These are phyloP conservation scores for Prinsepia uniflora DNA, from an alignment of 306 rosid species.

Conservation along the genomic window DNA sequence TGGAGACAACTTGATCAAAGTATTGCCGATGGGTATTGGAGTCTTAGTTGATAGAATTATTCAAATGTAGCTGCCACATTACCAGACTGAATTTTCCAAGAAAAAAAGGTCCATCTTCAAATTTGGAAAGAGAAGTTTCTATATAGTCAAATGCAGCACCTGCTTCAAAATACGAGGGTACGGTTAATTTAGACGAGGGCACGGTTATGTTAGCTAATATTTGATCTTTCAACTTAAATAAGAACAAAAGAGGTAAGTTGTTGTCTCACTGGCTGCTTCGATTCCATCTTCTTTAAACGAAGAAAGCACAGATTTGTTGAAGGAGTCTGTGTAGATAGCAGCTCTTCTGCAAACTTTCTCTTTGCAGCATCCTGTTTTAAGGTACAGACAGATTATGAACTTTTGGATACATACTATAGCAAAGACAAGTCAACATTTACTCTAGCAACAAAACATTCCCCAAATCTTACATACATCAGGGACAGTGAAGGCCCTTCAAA, in stretches of 20 bases:
- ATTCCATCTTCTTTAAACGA: conserved; percentile 54
- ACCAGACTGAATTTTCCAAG: conserved; percentile 82
- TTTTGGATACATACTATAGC: not conserved
- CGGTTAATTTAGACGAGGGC: not conserved
- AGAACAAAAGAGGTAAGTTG: conserved; percentile 17
- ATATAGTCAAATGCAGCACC: conserved; percentile 61
- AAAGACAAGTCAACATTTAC: conserved; percentile 2
- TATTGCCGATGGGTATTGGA: not conserved
- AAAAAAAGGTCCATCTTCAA: conserved; percentile 73
- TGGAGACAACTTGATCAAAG: not conserved
- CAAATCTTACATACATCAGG: conserved; percentile 63
- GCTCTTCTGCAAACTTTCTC: conserved; percentile 66
- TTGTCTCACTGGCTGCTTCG: conserved; percentile 47
- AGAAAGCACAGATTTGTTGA: conserved; percentile 43
- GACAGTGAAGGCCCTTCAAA: conserved; percentile 65
- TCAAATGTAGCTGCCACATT: conserved; percentile 8
- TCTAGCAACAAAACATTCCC: not conserved
- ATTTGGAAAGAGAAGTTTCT: conserved; percentile 67
- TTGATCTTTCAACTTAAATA: conserved; percentile 1
- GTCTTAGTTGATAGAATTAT: not conserved
- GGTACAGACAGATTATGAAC: not conserved
- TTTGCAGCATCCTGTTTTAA: conserved; percentile 48
- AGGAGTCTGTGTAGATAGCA: conserved; percentile 51
- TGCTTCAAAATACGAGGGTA: conserved; percentile 24
- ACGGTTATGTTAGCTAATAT: not conserved